phyloP scores from a whole-genome alignment of 805 yeast genomes.

The Lipomyces yamadae region DNA sequence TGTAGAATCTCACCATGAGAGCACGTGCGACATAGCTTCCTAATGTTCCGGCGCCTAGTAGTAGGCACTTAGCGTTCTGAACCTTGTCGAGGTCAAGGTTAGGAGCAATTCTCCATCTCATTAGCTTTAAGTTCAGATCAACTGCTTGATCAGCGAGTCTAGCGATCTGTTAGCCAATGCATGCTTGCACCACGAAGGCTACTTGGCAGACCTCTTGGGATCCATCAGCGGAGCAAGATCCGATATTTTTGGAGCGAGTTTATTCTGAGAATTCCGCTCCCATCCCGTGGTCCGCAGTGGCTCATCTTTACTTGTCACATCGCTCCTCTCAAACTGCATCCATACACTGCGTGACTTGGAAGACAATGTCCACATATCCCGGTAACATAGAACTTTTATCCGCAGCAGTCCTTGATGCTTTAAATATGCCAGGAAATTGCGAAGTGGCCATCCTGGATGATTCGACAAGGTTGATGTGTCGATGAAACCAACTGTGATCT shows the following conservation, averaged over 20 bases:
- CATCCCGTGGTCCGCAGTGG: slow-evolving; percentile 71
- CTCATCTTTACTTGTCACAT: slow-evolving; percentile 34
- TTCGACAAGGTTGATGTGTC: slow-evolving; percentile 47
- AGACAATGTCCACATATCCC: slow-evolving; percentile 41
- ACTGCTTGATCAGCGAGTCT: slow-evolving; percentile 87
- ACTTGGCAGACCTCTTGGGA: slow-evolving; percentile 55
- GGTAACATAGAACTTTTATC: slow-evolving; percentile 50
- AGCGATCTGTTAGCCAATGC: neutral
- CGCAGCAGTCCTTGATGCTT: slow-evolving; percentile 45
- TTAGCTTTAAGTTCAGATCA: slow-evolving; percentile 83
- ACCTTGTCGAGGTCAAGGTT: slow-evolving; percentile 70
- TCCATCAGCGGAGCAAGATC: slow-evolving; percentile 81
- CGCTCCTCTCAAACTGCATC: slow-evolving; percentile 38
- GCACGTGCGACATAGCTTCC: slow-evolving; percentile 91
- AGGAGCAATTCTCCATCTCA: slow-evolving; percentile 97
- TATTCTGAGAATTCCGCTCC: slow-evolving; percentile 74
- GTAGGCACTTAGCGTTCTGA: slow-evolving; percentile 63
- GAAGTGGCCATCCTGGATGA: slow-evolving; percentile 58
- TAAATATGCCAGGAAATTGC: slow-evolving; percentile 61
- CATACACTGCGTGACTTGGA: slow-evolving; percentile 40
- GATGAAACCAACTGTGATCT: slow-evolving; percentile 48
- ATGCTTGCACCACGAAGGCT: neutral
- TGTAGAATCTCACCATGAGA: slow-evolving; percentile 50
- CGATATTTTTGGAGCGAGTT: slow-evolving; percentile 79
- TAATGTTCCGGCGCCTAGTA: slow-evolving; percentile 95